Percentiles rank a stretch among this genome's conserved stretches.
phyloP scores from a whole-genome alignment of 2,329 filamentous ascomycete species.

The Phaeophleospora eucalypticola region DNA sequence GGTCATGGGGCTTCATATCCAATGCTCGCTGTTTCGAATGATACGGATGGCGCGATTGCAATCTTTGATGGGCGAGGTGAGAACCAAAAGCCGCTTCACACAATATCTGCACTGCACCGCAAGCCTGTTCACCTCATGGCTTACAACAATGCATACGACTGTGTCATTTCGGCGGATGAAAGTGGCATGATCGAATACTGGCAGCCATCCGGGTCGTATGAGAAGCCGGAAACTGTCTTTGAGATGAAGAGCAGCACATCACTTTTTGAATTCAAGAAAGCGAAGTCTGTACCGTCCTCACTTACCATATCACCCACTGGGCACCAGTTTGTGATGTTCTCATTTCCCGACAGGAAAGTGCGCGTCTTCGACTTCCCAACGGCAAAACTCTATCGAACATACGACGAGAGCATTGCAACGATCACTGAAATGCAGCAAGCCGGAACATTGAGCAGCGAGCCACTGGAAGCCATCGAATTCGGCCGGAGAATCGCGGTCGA shows the following conservation, averaged over 20 bases:
- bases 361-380: slow-evolving; percentile 89
- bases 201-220: slow-evolving; percentile 73
- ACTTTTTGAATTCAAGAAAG: slow-evolving; percentile 94
- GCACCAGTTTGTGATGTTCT: slow-evolving; percentile 80
- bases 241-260: slow-evolving; percentile 90
- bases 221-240: slow-evolving; percentile 90
- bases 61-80: slow-evolving; percentile 91
- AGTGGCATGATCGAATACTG: slow-evolving; percentile 97
- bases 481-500: slow-evolving; percentile 82
- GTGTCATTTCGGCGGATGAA: slow-evolving; percentile 84
- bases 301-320: slow-evolving; percentile 83
- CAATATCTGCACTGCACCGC: slow-evolving; percentile 73
- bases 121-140: slow-evolving; percentile 77
- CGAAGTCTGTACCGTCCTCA: slow-evolving; percentile 77
- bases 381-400: slow-evolving; percentile 83
- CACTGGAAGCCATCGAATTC: slow-evolving; percentile 87
- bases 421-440: slow-evolving; percentile 94
- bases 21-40: slow-evolving; percentile 76
- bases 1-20: slow-evolving; percentile 81
- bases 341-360: slow-evolving; percentile 88
- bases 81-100: slow-evolving; percentile 69
- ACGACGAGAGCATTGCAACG: slow-evolving; percentile 88
- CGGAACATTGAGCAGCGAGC: slow-evolving; percentile 69
- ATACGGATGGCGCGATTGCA: slow-evolving; percentile 65
- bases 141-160: slow-evolving; percentile 85